A percentile compares a stretch with the other conserved stretches of the same genome.
Conservation (phyloP, 495 filamentous ascomycete genomes). For the Xylaria sp. region DNA sequence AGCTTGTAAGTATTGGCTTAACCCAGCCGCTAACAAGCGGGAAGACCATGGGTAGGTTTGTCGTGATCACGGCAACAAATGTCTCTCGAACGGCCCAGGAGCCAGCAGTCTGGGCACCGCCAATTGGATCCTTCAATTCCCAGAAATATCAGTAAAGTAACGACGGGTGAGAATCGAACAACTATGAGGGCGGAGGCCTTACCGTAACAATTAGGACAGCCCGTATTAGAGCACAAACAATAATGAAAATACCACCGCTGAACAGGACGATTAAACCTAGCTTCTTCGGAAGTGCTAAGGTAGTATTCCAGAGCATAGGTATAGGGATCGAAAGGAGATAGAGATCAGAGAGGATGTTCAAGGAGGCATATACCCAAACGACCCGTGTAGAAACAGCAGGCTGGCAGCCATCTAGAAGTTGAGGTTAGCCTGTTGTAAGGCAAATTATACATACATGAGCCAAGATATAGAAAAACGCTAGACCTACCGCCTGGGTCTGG, state of each 20-base stretch:
- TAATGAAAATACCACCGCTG: constrained; percentile 56
- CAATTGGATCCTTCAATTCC: constrained; percentile 46
- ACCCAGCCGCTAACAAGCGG: constrained; percentile 56
- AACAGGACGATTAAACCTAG: constrained; percentile 54
- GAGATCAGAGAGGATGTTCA: constrained; percentile 58
- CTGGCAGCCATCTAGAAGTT: constrained; percentile 52
- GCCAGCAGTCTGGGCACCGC: constrained; percentile 56
- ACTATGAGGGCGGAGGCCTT: constrained; percentile 24
- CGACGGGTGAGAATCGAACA: neutral
- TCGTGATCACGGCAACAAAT: constrained; percentile 59
- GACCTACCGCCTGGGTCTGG: constrained; percentile 59
- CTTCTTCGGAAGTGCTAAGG: constrained; percentile 49
- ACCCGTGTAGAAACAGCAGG: constrained; percentile 50
- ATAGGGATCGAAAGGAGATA: constrained; percentile 62
- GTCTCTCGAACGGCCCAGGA: constrained; percentile 61
- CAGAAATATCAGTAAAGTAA: neutral
- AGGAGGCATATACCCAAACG: constrained; percentile 49
- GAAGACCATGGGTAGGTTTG: constrained; percentile 62
- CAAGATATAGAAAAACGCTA: neutral
- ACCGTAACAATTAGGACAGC: constrained; percentile 56
- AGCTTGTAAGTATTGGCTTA: constrained; percentile 11
- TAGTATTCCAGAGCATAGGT: constrained; percentile 61
- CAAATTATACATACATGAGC: neutral
- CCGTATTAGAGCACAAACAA: constrained; percentile 58
- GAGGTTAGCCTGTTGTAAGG: constrained; percentile 1